Percentiles rank a stretch among this genome's conserved stretches.
Evolutionary conservation across 495 filamentous ascomycete species (phyloP).

Genomic region (Aspergillus kassunensis): DNA sequence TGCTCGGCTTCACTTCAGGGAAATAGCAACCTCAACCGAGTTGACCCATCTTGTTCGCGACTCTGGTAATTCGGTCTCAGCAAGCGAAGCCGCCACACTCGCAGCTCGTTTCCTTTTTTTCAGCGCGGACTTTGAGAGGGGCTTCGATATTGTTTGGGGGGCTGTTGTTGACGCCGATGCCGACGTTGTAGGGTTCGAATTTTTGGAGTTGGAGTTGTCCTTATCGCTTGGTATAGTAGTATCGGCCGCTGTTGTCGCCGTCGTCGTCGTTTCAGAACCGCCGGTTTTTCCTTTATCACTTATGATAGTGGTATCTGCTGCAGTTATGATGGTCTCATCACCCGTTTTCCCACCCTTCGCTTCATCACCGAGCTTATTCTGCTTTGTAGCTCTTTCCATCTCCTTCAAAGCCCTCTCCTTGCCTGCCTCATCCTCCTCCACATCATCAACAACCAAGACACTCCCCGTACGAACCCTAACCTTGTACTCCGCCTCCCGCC

Average conservation of each 20-base stretch:
- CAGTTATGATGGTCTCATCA: neutral
- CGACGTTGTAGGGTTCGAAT: no score
- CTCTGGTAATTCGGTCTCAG: conserved; percentile 54
- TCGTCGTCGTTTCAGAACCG: no score
- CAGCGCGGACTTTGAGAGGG: conserved; percentile 19
- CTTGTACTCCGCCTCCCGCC: conserved; percentile 46
- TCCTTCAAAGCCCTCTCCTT: conserved; percentile 20
- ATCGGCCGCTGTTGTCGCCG: neutral
- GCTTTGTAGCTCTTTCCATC: conserved; percentile 24
- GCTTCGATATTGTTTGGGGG: neutral
- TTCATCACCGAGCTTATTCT: neutral
- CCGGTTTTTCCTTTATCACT: no score
- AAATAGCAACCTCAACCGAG: conserved; percentile 61
- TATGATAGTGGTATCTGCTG: neutral
- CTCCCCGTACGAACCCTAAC: conserved; percentile 61
- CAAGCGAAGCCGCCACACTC: conserved; percentile 28
- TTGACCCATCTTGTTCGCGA: conserved; percentile 61
- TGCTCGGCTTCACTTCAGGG: conserved; percentile 43
- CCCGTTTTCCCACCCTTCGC: neutral
- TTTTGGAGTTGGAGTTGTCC: no score
- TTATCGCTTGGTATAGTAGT: neutral
- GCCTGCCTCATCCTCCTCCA: conserved; percentile 41
- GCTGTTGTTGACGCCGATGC: neutral
- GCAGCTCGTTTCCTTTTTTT: conserved; percentile 40
- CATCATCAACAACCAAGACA: conserved; percentile 68